Percentiles rank a stretch among this genome's conserved stretches.
These are phyloP conservation scores for Backusella psychrophila DNA, from an alignment of 192 early-diverging fungal species.

Conservation along the genomic window DNA sequence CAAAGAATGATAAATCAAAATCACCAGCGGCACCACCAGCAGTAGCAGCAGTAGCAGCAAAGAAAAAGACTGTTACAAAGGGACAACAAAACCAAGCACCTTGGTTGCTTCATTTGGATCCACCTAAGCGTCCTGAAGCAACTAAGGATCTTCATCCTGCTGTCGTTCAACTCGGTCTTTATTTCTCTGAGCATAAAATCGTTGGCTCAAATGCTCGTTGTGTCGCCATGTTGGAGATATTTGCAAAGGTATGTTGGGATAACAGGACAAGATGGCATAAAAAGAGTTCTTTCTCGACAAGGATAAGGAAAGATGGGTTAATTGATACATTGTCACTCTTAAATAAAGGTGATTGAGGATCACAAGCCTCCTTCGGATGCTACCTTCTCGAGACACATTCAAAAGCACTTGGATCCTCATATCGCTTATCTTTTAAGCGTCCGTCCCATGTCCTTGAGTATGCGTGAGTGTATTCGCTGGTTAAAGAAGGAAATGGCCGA, in stretches of 20 bases:
- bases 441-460: constrained; percentile 87
- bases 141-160: constrained; percentile 79
- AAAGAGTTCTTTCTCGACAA: neutral
- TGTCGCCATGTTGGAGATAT: constrained; percentile 83
- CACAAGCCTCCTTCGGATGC: constrained; percentile 83
- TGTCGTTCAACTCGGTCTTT: constrained; percentile 81
- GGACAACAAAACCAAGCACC: constrained; percentile 55
- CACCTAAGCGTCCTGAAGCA: constrained; percentile 51
- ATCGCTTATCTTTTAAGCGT: constrained; percentile 84
- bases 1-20: constrained; percentile 2
- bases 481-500: constrained; percentile 85
- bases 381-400: constrained; percentile 78
- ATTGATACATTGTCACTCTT: neutral
- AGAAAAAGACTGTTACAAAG: constrained; percentile 27
- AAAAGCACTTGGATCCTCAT: constrained; percentile 81
- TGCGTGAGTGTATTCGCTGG: constrained; percentile 90
- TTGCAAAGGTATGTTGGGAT: constrained; percentile 61
- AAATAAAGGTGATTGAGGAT: constrained; percentile 75
- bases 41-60: constrained; percentile 18
- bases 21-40: constrained; percentile 3
- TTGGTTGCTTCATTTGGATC: constrained; percentile 76
- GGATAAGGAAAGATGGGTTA: neutral
- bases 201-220: constrained; percentile 89
- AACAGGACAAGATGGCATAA: neutral
- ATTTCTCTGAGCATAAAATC: constrained; percentile 84